A percentile compares a stretch with the other conserved stretches of the same genome.
Evolutionary conservation across 768 basidiomycete species (phyloP).

Genomic region (Mycena rosella): DNA sequence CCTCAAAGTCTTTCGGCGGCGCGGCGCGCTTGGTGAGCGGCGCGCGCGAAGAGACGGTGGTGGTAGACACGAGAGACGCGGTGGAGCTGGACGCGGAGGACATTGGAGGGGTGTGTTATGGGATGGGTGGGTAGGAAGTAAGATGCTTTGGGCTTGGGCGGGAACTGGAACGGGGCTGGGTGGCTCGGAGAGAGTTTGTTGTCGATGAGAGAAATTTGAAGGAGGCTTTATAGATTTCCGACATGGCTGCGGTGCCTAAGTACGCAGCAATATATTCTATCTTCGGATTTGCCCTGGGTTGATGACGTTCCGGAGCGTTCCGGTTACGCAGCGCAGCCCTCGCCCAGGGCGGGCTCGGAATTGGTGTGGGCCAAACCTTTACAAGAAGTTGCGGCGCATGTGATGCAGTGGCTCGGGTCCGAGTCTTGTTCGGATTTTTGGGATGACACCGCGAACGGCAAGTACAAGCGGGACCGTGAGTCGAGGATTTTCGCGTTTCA

Average conservation of each 20-base stretch:
- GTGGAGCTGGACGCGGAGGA: slow-evolving; percentile 20
- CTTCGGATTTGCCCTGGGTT: too few relatives aligned
- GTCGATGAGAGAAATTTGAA: not conserved
- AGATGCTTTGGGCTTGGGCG: not conserved
- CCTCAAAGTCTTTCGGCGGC: slow-evolving; percentile 21
- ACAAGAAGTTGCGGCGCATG: too few relatives aligned
- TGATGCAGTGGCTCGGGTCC: too few relatives aligned
- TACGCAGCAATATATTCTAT: not conserved
- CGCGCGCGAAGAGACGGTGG: slow-evolving; percentile 24
- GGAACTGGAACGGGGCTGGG: not conserved
- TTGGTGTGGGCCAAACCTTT: too few relatives aligned
- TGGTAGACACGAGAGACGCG: slow-evolving; percentile 23
- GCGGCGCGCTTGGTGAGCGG: not conserved
- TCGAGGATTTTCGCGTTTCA: too few relatives aligned
- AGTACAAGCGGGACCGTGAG: too few relatives aligned
- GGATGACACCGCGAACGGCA: too few relatives aligned
- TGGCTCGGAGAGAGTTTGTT: slow-evolving; percentile 12
- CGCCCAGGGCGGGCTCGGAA: too few relatives aligned
- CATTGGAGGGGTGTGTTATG: not conserved
- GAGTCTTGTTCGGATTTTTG: too few relatives aligned
- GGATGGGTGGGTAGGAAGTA: not conserved
- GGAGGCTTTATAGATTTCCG: slow-evolving; percentile 14
- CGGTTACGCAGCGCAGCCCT: too few relatives aligned
- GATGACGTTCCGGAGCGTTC: too few relatives aligned
- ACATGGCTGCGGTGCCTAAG: slow-evolving; percentile 16